phyloP scores from a whole-genome alignment of 345 rosid genomes.

The Eucalyptus camaldulensis region DNA sequence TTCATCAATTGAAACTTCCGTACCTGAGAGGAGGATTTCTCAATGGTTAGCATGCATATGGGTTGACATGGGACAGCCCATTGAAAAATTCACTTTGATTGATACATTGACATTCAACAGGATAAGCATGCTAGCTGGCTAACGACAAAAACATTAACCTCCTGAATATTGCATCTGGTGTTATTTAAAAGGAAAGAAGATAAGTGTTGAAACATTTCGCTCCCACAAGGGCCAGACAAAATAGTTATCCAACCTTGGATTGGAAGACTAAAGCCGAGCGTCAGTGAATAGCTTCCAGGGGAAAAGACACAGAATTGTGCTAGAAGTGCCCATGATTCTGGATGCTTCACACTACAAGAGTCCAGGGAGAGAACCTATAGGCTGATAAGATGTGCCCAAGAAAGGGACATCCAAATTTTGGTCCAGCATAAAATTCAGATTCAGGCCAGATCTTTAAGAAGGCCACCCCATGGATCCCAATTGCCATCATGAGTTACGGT shows the following conservation, averaged over 20 bases:
- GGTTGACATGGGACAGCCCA: not conserved
- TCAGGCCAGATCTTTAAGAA: not conserved
- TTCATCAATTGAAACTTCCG: slow-evolving; percentile 42
- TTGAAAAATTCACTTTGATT: not conserved
- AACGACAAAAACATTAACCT: not conserved
- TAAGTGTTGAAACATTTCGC: not conserved
- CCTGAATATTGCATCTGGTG: not conserved
- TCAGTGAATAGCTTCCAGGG: not conserved
- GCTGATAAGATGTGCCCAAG: not conserved
- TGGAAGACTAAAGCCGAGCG: not conserved
- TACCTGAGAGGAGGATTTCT: slow-evolving; percentile 33
- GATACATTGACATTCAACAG: not conserved
- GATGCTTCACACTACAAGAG: not conserved
- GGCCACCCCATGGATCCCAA: not conserved
- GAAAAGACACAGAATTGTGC: not conserved
- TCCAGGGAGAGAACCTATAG: not conserved
- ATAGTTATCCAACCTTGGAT: not conserved
- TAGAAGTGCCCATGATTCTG: not conserved
- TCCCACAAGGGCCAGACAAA: not conserved
- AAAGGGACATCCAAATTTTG: not conserved
- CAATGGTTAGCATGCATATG: not conserved
- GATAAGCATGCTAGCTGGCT: not conserved
- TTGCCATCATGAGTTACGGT: not conserved
- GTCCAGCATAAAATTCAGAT: not conserved
- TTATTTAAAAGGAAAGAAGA: not conserved